Evolutionary conservation across 805 yeast species (phyloP), one percentile per base, ranked within the genome.

Genomic region (Schwanniomyces polymorphus): DNA sequence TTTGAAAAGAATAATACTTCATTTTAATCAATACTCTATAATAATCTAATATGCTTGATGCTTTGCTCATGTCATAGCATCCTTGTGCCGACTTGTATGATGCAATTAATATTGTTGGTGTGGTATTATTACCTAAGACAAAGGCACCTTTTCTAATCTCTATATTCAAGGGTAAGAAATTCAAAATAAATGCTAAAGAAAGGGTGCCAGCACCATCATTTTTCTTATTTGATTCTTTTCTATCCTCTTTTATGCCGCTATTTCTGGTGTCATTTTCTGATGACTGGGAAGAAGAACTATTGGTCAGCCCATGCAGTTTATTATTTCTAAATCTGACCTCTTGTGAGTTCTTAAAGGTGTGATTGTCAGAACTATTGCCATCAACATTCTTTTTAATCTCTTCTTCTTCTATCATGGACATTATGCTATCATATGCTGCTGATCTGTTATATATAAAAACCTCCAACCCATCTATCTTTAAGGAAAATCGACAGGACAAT

Each of bases 401-500:
- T 50, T 43, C 51, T 44, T 50, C 58, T 37, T 62, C 57, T 16
- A 77, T 58, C 14, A 62, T 53, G 17, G 77, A 75, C 54, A 83
- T 55, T 12, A 88, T 78, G 44, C 74, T 75, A 38, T 88, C 91
- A 65, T 87, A 94, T 0, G 96, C 91, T 9, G 70, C 71, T 0
- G 88, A 80, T 58, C 94, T 78, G 64, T 94, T 94, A 65, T 88
- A 92, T 47, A 86, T 68, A 61, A 91, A 94, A 40, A 87, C 66
- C 63, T 94, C 99, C 3, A 88, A 59, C 0, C 99, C 99, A 43
- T 84, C 86, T 8, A 86, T 65, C 17, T 79, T 76, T 2, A 91
- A 59, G 4, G 75, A 55, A 48, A 85, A 76, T 34, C 90, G 70
- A 8, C 84, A 68, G 1, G 87, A 86, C 1, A 81, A 75, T 35